Base-by-base conservation (phyloP, 108 stramenopile species). In the Cyclotella cryptica region DNA sequence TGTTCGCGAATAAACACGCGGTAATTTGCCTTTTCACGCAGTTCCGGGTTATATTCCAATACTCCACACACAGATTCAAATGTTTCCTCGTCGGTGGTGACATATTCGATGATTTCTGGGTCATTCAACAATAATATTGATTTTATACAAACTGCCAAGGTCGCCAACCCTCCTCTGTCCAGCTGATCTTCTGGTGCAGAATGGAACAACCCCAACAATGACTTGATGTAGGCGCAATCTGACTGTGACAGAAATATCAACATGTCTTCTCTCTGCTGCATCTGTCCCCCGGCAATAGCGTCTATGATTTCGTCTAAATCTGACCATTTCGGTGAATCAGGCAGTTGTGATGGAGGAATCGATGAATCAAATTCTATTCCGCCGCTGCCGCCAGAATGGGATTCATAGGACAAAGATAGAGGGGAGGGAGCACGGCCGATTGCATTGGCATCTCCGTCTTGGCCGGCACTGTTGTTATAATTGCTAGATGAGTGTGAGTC, bases 101-200 rank as follows among this genome's bases (percentile, higher is more conserved):
- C 85, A 62, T 85, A 80, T 71, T 96, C 92, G 24, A 96, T 87
- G 44, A 96, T 90, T n/a, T 92, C 84, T 15, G 95, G 90, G 69
- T 96, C 95, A 75, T 96, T 96, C 57, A 96, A 69, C 17, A 96
- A 78, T 28, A 96, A 64, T 71, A 93, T 92, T 10, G 89, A 86
- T 79, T 96, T 96, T 30, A 92, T 84, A 53, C 87, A 88, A 0
- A 89, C 87, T 15, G 92, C 92, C 49, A 93, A 71, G 0, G 79
- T 87, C 10, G 92, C 90, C 69, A 96, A 64, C 10, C 83, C 79
- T 14, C 78, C 74, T 49, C 78, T 82, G 65, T 93, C 84, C 9
- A 75, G 79, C 12, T 78, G 53, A 5, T 81, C 74, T 43, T 90
- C 90, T 2, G 86, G 88, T 3, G 81, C 77, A 9, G 87, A 84